Conservation (phyloP, 139 green algal species). For the Auxenochlorella pyrenoidosa region DNA sequence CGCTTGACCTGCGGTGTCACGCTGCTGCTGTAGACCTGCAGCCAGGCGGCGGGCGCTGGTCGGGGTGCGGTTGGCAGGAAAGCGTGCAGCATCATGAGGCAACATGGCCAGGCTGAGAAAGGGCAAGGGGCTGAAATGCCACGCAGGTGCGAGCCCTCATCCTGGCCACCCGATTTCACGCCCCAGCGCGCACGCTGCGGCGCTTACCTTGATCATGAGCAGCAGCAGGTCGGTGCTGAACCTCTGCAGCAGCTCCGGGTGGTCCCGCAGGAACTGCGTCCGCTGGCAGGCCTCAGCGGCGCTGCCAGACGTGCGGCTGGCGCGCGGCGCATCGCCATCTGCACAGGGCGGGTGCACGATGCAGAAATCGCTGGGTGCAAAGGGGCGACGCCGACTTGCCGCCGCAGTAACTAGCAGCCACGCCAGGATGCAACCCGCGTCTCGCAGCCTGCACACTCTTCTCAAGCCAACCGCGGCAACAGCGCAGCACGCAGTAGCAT, state of each 20-base stretch:
- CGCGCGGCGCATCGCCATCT: neutral
- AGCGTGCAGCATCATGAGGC: neutral
- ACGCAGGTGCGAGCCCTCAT: too few relatives aligned
- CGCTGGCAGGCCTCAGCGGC: constrained; percentile 1
- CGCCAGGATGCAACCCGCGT: too few relatives aligned
- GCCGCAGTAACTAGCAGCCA: too few relatives aligned
- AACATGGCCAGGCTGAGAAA: neutral
- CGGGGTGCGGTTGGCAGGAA: neutral
- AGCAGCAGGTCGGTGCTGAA: constrained; percentile 79
- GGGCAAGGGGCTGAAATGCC: too few relatives aligned
- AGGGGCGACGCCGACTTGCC: too few relatives aligned
- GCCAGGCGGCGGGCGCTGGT: too few relatives aligned
- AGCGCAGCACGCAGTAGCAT: neutral
- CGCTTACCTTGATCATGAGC: constrained; percentile 74
- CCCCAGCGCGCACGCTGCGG: neutral
- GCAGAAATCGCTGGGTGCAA: too few relatives aligned
- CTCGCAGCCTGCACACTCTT: too few relatives aligned
- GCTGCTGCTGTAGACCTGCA: constrained; percentile 69
- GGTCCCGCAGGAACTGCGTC: constrained; percentile 56
- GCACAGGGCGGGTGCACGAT: neutral
- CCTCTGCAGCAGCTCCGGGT: constrained; percentile 66
- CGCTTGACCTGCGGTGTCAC: constrained; percentile 70
- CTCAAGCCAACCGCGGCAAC: neutral
- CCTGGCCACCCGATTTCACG: neutral
- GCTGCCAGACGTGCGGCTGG: neutral